Base-by-base conservation (phyloP, 2,329 filamentous ascomycete genomes). In the Periconia digitata region DNA sequence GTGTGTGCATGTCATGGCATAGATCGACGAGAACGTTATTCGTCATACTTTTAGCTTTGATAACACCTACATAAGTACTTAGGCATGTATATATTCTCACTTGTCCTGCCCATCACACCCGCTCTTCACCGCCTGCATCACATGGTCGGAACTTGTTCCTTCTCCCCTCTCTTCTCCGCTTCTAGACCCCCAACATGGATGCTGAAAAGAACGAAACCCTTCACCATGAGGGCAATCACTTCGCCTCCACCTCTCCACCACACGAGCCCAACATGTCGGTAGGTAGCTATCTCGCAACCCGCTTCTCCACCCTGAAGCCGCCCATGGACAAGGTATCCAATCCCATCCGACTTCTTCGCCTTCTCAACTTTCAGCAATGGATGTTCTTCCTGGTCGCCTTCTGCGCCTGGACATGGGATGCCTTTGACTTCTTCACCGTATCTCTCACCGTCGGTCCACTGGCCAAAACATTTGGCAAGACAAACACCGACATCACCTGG, bases 371-470 rank as follows among this genome's bases (percentile, higher is more conserved):
- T 23, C 76, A 81, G 40, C 79, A 83, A 71, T 83, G 80, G 80
- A 71, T 82, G n/a, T 81, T 82, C 66, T 83, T 82, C 63, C 61
- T 73, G 7, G 71, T 74, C 34, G 67, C 72, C 1, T 76, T 76
- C 50, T 58, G 75, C 15, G 79, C 74, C 2, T 84, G 81, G 67
- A 56, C 66, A 0, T 72, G 70, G 70, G 70, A 73, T 34, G 75
- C 81, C 0, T 82, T 84, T 47, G 82, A 85, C 59, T 85, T 84
- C 70, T 85, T 84, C 69, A 83, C 81, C 20, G 81, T 85, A 20
- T 82, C 79, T 5, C 66, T 85, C 43, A 81, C 80, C 0, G 77
- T 84, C 15, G 67, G 71, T 6, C 61, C 81, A 32, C 68, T 85
- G 10, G 80, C 81, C 2, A 70, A 78, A 48, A 64, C 71, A 2